These are phyloP conservation scores for Vitis amurensis DNA, from an alignment of 164 flowering plant genomes.

Conservation along the genomic window DNA sequence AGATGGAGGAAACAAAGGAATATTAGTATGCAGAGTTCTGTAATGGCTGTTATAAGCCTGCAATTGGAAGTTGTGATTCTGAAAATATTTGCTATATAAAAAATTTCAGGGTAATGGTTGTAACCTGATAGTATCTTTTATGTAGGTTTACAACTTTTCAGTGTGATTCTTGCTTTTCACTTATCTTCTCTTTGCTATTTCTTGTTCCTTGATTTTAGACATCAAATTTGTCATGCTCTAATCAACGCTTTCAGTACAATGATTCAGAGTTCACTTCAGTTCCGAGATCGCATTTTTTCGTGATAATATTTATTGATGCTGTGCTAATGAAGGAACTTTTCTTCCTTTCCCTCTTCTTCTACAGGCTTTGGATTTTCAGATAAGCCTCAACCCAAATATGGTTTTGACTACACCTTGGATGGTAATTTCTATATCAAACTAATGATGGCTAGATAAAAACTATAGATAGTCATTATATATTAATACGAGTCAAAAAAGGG, in stretches of 20 bases:
- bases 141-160: too few relatives aligned
- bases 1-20: too few relatives aligned
- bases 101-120: too few relatives aligned
- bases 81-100: too few relatives aligned
- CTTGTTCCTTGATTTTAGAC: background rate
- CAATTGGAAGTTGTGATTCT: too few relatives aligned
- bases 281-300: background rate
- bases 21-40: too few relatives aligned
- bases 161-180: too few relatives aligned
- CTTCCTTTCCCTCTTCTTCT: slow-evolving; percentile 7
- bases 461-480: background rate
- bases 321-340: background rate
- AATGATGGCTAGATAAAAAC: background rate
- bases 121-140: too few relatives aligned
- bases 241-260: background rate
- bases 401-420: slow-evolving; percentile 85
- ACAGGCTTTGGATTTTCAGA: slow-evolving; percentile 98
- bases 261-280: background rate
- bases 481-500: background rate
- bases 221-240: background rate
- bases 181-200: background rate
- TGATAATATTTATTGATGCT: background rate
- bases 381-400: slow-evolving; percentile 92
- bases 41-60: too few relatives aligned
- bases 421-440: slow-evolving; percentile 41